These are phyloP conservation scores for Lagerstroemia speciosa DNA, from an alignment of 345 rosid species.

Conservation along the genomic window DNA sequence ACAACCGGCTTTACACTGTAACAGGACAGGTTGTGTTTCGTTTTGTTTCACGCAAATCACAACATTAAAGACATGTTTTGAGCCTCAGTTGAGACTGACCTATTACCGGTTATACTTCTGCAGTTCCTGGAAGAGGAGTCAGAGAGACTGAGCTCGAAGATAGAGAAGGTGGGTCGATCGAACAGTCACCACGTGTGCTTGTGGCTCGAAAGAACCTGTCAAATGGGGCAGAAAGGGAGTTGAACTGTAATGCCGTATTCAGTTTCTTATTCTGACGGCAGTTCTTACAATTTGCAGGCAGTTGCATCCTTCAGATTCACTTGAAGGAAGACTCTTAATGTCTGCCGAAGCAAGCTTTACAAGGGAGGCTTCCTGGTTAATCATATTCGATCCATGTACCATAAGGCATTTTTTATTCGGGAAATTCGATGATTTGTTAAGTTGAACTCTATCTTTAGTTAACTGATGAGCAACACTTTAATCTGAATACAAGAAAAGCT, in stretches of 20 bases:
- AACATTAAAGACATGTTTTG: neutral
- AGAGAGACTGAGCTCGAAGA: constrained; percentile 45
- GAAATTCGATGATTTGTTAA: neutral
- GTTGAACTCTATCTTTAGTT: neutral
- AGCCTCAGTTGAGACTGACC: neutral
- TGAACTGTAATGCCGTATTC: neutral
- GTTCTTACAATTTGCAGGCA: constrained; percentile 31
- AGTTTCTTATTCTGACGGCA: neutral
- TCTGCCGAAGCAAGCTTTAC: neutral
- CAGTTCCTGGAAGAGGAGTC: constrained; percentile 67
- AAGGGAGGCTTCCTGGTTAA: neutral
- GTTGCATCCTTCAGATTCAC: constrained; percentile 69
- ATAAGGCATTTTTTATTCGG: neutral
- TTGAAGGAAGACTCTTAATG: constrained; percentile 21
- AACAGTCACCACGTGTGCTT: neutral
- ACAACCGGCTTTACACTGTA: constrained; percentile 78
- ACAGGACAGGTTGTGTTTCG: constrained; percentile 54
- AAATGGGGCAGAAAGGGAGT: neutral
- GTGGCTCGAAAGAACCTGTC: neutral
- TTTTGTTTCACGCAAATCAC: neutral
- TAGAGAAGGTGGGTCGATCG: constrained; percentile 46
- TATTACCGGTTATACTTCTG: constrained; percentile 1
- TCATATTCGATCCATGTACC: neutral
- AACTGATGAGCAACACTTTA: neutral
- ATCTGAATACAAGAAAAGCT: neutral